phyloP scores from a whole-genome alignment of 768 basidiomycete species.

The Serendipita sp. region DNA sequence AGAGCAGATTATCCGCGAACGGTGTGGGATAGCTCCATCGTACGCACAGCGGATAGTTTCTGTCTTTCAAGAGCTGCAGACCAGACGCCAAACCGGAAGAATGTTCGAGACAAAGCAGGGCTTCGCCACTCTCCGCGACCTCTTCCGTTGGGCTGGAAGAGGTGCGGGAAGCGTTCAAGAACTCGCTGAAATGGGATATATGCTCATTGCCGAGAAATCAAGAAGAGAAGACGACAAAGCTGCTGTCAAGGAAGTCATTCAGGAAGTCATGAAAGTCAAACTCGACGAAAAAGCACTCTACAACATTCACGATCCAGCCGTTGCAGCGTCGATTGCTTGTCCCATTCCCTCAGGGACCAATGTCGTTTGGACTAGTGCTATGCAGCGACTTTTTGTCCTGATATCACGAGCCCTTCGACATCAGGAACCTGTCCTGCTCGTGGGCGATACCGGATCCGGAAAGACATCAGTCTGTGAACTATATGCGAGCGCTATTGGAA shows the following conservation, averaged over 20 bases:
- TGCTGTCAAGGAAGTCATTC: conserved; percentile 85
- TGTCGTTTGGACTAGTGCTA: conserved; percentile 86
- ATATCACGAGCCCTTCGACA: conserved; percentile 71
- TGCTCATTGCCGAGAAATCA: conserved; percentile 87
- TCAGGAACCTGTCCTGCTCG: conserved; percentile 87
- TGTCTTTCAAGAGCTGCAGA: conserved; percentile 87
- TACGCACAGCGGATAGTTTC: conserved; percentile 72
- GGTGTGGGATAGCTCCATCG: conserved; percentile 85
- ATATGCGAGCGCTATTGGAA: conserved; percentile 49
- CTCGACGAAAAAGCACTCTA: conserved; percentile 65
- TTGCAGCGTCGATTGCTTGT: conserved; percentile 38
- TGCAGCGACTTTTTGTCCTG: conserved; percentile 76
- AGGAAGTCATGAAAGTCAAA: conserved; percentile 70
- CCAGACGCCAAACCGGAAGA: conserved; percentile 72
- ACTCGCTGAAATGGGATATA: conserved; percentile 90
- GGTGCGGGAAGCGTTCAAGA: conserved; percentile 83
- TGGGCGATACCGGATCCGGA: conserved; percentile 93
- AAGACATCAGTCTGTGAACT: conserved; percentile 95
- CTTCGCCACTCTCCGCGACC: conserved; percentile 88
- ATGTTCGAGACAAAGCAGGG: conserved; percentile 97
- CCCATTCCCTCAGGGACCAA: conserved; percentile 29
- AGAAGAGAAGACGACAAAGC: conserved; percentile 70
- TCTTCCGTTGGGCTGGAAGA: conserved; percentile 93
- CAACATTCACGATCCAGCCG: conserved; percentile 27
- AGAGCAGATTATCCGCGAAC: conserved; percentile 82